Base-by-base conservation (phyloP, 148 eudicot genomes). In the Cornus florida region DNA sequence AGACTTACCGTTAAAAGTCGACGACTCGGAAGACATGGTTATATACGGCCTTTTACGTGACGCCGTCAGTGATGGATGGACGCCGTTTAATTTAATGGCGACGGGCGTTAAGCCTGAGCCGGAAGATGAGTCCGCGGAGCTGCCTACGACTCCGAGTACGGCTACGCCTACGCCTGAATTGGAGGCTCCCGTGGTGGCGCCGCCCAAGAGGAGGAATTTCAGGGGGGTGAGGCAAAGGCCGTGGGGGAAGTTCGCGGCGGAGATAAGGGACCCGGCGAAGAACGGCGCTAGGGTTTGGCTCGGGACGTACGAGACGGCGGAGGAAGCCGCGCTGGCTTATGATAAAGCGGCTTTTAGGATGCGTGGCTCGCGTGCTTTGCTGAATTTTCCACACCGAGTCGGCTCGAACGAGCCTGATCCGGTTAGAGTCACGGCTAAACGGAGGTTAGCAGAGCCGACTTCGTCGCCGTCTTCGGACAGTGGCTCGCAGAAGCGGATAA, bases 171-270 rank as follows among this genome's bases (percentile, higher is more conserved):
- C 72, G 59, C 70, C 75, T 53, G 64, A 62, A 64, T 31, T 67
- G 60, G 60, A 35, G 39, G 79, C 66, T 14, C 35, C 53, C 17
- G 64, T 59, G 72, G 70, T 24, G 73, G 82, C 33, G 66, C 56
- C 38, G 77, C 53, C 20, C 12, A 84, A 80, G 84, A 86, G 81
- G 79, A 81, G 83, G 81, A 89, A 85, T 75, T 89, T 72, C 43
- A 69, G 92, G n/a, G 92, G 92, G 1, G 92, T 89, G 41, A 74
- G 92, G 80, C 89, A 78, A 6, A 75, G 92, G 81, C 92, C 92
- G 67, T 89, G 92, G 92, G 92, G 92, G 24, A 89, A 87, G 74
- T 89, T 89, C 48, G 92, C 92, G 64, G 92, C 92, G 14, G 92
- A 89, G 78, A 89, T 89, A 10, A 71, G 92, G 71, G 92, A 89